phyloP scores from a whole-genome alignment of 345 rosid genomes.

The Erysimum cheiranthoides region DNA sequence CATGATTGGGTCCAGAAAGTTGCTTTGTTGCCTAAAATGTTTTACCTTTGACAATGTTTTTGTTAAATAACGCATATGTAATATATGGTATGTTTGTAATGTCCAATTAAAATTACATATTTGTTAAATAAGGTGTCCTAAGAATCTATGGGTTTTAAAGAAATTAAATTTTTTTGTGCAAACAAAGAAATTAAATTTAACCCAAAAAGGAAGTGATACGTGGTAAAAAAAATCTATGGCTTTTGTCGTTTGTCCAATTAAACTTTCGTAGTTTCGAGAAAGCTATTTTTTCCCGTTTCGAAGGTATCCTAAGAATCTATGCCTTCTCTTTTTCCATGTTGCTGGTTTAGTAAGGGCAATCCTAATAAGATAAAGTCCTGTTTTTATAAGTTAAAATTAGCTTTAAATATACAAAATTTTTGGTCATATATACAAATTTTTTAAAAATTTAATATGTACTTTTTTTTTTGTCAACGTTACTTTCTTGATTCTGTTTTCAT shows the following conservation, averaged over 20 bases:
- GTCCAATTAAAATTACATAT: background rate
- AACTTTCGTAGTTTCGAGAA: no score
- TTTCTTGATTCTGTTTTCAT: no score
- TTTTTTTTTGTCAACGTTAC: no score
- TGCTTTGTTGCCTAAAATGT: background rate
- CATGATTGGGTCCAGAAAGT: background rate
- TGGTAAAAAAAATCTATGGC: background rate
- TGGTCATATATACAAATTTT: no score
- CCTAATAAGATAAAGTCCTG: no score
- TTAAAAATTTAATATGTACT: no score
- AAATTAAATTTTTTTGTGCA: background rate
- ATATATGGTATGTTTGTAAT: background rate
- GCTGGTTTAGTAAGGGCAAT: no score
- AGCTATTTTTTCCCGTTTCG: no score
- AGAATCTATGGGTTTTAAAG: background rate
- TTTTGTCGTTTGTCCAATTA: background rate
- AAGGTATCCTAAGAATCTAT: no score
- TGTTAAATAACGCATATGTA: background rate
- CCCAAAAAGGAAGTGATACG: background rate
- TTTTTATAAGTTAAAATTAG: no score
- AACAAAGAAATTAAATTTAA: background rate
- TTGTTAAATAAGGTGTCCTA: background rate
- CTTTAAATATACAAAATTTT: no score
- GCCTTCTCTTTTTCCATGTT: no score
- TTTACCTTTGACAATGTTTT: constrained; percentile 1